These are phyloP conservation scores for Henckelia pumila DNA, from an alignment of 257 asterid species.

Conservation along the genomic window DNA sequence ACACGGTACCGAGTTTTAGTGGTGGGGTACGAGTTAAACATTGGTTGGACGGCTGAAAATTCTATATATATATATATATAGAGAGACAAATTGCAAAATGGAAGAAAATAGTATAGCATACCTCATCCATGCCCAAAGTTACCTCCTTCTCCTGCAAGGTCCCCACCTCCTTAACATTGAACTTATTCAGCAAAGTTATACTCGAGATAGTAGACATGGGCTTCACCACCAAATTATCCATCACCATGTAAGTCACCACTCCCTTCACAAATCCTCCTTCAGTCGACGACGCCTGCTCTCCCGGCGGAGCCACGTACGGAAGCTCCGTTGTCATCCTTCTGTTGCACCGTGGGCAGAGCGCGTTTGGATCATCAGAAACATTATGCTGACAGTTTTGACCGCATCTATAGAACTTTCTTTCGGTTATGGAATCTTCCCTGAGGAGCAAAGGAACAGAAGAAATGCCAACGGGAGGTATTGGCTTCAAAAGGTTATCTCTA, in stretches of 20 bases:
- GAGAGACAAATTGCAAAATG: too few species aligned
- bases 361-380: constrained; percentile 13
- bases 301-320: neutral
- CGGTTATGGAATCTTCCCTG: neutral
- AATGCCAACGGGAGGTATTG: neutral
- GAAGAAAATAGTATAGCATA: too few species aligned
- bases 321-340: fast-evolving
- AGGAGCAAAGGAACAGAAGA: constrained; percentile 4
- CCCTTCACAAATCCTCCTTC: constrained; percentile 27
- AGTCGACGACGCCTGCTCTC: neutral
- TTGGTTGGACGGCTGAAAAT: too few species aligned
- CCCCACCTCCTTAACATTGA: constrained; percentile 22
- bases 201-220: constrained; percentile 33
- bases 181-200: constrained; percentile 23
- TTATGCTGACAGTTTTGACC: fast-evolving
- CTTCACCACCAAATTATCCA: constrained; percentile 34
- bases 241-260: constrained; percentile 28
- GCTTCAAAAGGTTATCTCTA: constrained; percentile 27
- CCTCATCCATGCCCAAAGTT: constrained; percentile 29
- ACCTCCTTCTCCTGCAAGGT: constrained; percentile 18
- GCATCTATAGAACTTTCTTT: constrained; percentile 13
- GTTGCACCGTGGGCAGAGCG: constrained; percentile 1
- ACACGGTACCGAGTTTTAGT: too few species aligned
- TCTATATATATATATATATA: too few species aligned
- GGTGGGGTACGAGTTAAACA: too few species aligned